These are phyloP conservation scores for Ascoidea asiatica DNA, from an alignment of 805 yeast species.

Conservation along the genomic window DNA sequence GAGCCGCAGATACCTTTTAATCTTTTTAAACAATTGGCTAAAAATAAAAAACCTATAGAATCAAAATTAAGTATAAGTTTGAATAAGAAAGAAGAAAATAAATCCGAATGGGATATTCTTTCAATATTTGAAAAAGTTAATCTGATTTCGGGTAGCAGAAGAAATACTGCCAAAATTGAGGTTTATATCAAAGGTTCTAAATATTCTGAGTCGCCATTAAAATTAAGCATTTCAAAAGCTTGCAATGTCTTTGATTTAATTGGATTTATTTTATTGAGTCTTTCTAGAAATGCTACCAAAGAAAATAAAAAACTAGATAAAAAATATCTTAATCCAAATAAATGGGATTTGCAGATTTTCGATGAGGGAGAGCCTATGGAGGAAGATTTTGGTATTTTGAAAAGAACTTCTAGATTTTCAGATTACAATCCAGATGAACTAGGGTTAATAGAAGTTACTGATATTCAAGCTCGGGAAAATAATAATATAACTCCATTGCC, in stretches of 20 bases:
- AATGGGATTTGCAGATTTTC: conserved; percentile 66
- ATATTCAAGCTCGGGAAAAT: conserved; percentile 32
- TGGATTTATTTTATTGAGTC: conserved; percentile 32
- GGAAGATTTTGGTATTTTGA: conserved; percentile 77
- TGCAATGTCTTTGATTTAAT: conserved; percentile 39
- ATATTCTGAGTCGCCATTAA: conserved; percentile 8
- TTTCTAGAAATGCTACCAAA: conserved; percentile 5
- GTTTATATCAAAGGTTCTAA: conserved; percentile 16
- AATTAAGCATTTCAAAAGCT: conserved; percentile 18
- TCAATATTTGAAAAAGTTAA: conserved; percentile 4
- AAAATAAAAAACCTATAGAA: background rate
- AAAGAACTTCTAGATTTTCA: conserved; percentile 47
- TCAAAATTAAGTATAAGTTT: conserved; percentile 5
- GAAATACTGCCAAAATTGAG: conserved; percentile 7
- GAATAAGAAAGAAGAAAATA: conserved; percentile 3
- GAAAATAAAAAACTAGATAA: conserved; percentile 2
- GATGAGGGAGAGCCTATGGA: conserved; percentile 93
- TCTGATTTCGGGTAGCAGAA: conserved; percentile 6
- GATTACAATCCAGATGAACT: conserved; percentile 75
- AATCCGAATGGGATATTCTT: conserved; percentile 4
- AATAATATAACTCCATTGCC: conserved; percentile 43
- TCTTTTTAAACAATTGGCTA: too few relatives aligned
- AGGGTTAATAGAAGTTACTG: conserved; percentile 52
- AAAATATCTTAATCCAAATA: conserved; percentile 37
- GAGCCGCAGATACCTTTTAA: too few relatives aligned